Conservation (phyloP, 345 rosid genomes). For the Populus alba region DNA sequence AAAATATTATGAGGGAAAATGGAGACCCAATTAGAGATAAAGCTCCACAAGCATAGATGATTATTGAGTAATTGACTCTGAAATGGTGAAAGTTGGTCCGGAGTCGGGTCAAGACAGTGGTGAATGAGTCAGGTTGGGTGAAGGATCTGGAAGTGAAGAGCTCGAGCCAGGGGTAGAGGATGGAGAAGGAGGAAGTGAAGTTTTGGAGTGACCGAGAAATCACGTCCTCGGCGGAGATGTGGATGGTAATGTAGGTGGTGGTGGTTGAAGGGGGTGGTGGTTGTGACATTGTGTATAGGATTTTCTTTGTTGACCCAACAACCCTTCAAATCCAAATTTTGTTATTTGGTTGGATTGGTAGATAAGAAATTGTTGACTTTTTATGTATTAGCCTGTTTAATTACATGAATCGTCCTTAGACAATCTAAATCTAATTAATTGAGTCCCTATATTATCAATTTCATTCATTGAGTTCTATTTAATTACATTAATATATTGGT, state of each 20-base stretch:
- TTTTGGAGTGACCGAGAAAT: constrained; percentile 49
- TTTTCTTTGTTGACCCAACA: too few species aligned
- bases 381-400: too few species aligned
- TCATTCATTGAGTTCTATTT: too few species aligned
- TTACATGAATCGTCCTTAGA: too few species aligned
- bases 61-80: constrained; percentile 41
- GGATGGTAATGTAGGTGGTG: constrained; percentile 50
- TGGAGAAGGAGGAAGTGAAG: constrained; percentile 36
- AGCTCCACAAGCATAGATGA: constrained; percentile 29
- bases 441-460: too few species aligned
- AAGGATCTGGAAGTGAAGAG: constrained; percentile 34
- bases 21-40: constrained; percentile 34
- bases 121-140: constrained; percentile 21
- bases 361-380: too few species aligned
- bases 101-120: constrained; percentile 25
- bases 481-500: too few species aligned
- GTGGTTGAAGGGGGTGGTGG: background rate
- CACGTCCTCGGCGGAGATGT: constrained; percentile 44
- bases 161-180: constrained; percentile 56
- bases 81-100: constrained; percentile 33
- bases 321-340: too few species aligned
- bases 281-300: too few species aligned
- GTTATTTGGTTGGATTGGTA: too few species aligned
- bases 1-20: constrained; percentile 27
- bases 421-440: too few species aligned